Base-by-base conservation (phyloP, 805 yeast genomes). In the Candida xyloterini region DNA sequence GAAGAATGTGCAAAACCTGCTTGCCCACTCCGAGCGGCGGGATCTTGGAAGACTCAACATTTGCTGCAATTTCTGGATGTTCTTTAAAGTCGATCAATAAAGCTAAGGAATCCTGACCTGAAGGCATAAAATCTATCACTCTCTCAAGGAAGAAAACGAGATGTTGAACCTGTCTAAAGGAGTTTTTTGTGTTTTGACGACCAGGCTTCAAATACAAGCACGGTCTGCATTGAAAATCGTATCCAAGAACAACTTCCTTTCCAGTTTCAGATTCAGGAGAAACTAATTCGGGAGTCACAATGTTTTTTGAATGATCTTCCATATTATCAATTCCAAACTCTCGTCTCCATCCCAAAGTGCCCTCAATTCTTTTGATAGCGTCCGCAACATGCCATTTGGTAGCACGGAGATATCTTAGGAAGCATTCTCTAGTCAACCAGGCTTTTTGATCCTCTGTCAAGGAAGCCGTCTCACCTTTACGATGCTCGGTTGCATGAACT, bases 31-130 rank as follows among this genome's bases (percentile, higher is more conserved):
- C 74, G 30, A 91, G 70, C 1, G 96, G 88, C n/a, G 98, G 98
- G 41, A 88, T 78, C 57, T 84, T 87, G 42, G 83, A 75, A 23
- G 77, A 67, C 41, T 66, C 70, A 38, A 68, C 79, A 60, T 71
- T 72, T 24, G 66, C 73, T 55, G 62, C 62, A 29, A 64, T 56
- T 57, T 68, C 72, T 40, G 86, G 84, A 44, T 87, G 80, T 14
- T 85, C 81, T 63, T 91, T 87, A 66, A 93, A 91, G 63, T 93
- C 99, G 49, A 93, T 91, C 48, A 95, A 69, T 38, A 93, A 66
- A 1, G 98, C 96, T 38, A 93, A 68, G 10, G 95, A 83, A 58
- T 91, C 99, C 65, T 93, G 99, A 15, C 98, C 98, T 0, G 88
- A 74, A 1, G 97, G 96, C 97, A 93, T 91, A 62, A 77, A 86